Percentiles rank a stretch among this genome's conserved stretches.
Evolutionary conservation across 1,284 basidiomycete genomes (phyloP).

Genomic region (Takashimella koratensis): DNA sequence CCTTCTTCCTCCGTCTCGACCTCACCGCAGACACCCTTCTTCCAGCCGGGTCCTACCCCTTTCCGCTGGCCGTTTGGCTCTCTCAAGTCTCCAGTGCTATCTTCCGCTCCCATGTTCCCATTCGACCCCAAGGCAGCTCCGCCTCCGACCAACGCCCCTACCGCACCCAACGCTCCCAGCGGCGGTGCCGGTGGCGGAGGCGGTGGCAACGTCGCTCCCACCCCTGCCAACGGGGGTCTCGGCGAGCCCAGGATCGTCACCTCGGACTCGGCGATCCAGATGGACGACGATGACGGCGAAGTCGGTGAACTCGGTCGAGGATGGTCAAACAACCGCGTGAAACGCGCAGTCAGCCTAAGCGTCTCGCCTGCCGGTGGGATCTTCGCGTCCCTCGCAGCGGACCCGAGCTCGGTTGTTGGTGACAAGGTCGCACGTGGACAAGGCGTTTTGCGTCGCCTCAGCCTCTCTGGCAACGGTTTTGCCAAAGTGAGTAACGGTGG

Average conservation of each 20-base stretch:
- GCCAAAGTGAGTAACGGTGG: conserved; percentile 23
- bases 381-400: background rate
- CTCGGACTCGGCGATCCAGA: background rate
- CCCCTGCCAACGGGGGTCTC: no score
- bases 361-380: conserved; percentile 12
- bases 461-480: conserved; percentile 26
- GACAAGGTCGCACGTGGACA: conserved; percentile 43
- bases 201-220: no score
- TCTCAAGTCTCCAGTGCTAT: background rate
- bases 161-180: conserved; percentile 17
- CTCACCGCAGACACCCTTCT: conserved; percentile 34
- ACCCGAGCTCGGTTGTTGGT: conserved; percentile 1
- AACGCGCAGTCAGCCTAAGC: conserved; percentile 33
- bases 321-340: conserved; percentile 25
- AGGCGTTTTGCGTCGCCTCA: conserved; percentile 40
- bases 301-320: conserved; percentile 24
- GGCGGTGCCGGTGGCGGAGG: no score
- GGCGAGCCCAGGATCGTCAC: background rate
- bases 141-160: background rate
- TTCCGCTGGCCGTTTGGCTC: conserved; percentile 4
- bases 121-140: conserved; percentile 16
- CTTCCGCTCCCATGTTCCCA: conserved; percentile 1
- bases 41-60: conserved; percentile 5
- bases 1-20: conserved; percentile 21
- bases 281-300: conserved; percentile 35